Evolutionary conservation across 2,329 filamentous ascomycete species (phyloP).

Genomic region (Exophiala mesophila): DNA sequence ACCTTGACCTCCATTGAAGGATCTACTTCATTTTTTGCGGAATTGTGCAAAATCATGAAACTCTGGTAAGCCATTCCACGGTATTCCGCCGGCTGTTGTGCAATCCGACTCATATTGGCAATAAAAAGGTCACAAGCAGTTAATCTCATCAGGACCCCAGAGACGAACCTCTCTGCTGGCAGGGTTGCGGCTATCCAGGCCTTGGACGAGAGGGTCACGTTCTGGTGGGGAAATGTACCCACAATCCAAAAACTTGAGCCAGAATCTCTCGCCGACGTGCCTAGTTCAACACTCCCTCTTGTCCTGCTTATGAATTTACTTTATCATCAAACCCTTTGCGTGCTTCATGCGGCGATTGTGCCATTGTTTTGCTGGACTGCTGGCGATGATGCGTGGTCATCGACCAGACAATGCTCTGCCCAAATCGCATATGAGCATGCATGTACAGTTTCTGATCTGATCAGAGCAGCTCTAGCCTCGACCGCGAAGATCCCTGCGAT

Average conservation of each 20-base stretch:
- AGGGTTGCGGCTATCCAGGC: conserved; percentile 6
- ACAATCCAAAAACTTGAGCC: too few species aligned
- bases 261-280: not conserved
- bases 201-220: conserved; percentile 2
- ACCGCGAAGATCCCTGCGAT: conserved; percentile 1
- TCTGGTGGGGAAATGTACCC: conserved; percentile 4
- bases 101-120: not conserved
- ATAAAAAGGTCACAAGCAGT: conserved; percentile 1
- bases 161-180: conserved; percentile 1
- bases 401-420: not conserved
- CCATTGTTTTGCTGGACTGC: not conserved
- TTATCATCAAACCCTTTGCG: not conserved
- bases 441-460: not conserved
- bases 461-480: not conserved
- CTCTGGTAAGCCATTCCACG: conserved; percentile 1
- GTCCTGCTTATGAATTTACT: not conserved
- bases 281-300: not conserved
- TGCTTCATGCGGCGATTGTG: not conserved
- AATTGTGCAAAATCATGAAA: not conserved
- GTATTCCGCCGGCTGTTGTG: too few species aligned
- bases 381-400: not conserved
- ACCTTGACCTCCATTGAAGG: not conserved
- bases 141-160: conserved; percentile 4
- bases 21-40: not conserved
- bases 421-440: not conserved